Evolutionary conservation across 2,329 filamentous ascomycete species (phyloP), one percentile per base, ranked within the genome.

Genomic region (Calonectria pseudoturangicola): DNA sequence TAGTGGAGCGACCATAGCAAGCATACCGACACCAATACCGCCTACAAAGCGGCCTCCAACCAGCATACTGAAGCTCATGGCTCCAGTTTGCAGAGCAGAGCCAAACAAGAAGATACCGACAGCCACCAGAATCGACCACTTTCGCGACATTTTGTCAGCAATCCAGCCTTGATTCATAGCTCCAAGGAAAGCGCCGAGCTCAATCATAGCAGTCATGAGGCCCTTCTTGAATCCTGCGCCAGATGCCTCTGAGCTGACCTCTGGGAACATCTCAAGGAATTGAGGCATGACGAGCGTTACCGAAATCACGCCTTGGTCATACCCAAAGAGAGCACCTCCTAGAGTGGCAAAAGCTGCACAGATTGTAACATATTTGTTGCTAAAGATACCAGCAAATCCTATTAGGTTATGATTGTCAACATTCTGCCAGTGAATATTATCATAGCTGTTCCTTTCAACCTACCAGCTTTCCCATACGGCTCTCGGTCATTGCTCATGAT

Each of bases 171-270:
- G 70, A n/a, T 70, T 72, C 45, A 72, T 66, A 1, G 70, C 70
- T 28, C 73, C 73, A 3, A 74, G 68, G 39, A 85, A 87, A 13
- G 86, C 87, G 66, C 85, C 81, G 1, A 89, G 80, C 13, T 86
- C 76, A 3, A 88, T 77, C 9, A 85, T 86, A 18, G 86, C 87
- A 3, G 88, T 86, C 72, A 88, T 87, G 83, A 87, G 87, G 36
- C 86, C 74, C 51, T 77, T 78, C 48, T 71, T 64, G 69, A 78
- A 78, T 10, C 85, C 84, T 0, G 83, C 82, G 3, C 85, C 85
- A 7, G 84, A 77, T n/a, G 76, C 79, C 12, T 74, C 68, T 2
- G 80, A 74, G 0, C 80, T 75, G 5, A 82, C 79, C n/a, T 82
- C 77, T 10, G 77, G 77, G 71, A 83, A 84, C 0, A 74, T 69